These are phyloP conservation scores for Leccinum longicurvipes DNA, from an alignment of 768 basidiomycete genomes.

Conservation along the genomic window DNA sequence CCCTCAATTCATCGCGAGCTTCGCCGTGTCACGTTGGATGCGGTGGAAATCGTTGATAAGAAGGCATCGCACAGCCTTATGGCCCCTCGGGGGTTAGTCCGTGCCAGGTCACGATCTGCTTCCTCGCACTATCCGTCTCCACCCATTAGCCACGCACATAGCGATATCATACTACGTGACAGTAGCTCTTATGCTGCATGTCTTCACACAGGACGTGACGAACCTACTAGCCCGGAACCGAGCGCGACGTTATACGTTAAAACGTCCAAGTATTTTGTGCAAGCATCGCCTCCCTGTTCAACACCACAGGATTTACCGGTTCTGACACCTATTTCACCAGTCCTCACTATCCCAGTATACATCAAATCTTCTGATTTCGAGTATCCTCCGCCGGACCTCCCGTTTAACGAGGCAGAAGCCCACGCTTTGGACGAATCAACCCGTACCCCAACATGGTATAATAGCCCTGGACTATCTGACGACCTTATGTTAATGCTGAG, in stretches of 20 bases:
- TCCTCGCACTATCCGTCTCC: conserved; percentile 7
- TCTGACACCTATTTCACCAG: background rate
- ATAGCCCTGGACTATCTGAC: conserved; percentile 5
- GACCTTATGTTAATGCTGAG: conserved; percentile 27
- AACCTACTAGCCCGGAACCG: background rate
- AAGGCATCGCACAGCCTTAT: background rate
- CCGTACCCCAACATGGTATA: background rate
- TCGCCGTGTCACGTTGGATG: conserved; percentile 15
- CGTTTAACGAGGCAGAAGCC: background rate
- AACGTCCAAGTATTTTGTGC: conserved; percentile 23
- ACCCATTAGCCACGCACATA: background rate
- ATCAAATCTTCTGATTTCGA: conserved; percentile 6
- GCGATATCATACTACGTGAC: background rate
- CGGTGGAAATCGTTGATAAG: conserved; percentile 15
- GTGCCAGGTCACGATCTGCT: background rate
- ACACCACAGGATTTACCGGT: background rate
- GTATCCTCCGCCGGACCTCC: background rate
- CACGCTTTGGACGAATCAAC: background rate
- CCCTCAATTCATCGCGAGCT: background rate
- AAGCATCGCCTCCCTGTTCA: background rate
- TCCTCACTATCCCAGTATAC: conserved; percentile 3
- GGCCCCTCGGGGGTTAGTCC: background rate
- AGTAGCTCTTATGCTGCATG: background rate
- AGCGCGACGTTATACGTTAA: background rate
- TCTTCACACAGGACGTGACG: background rate